Conservation (phyloP, 1,284 basidiomycete species). For the Caloboletus inedulis region DNA sequence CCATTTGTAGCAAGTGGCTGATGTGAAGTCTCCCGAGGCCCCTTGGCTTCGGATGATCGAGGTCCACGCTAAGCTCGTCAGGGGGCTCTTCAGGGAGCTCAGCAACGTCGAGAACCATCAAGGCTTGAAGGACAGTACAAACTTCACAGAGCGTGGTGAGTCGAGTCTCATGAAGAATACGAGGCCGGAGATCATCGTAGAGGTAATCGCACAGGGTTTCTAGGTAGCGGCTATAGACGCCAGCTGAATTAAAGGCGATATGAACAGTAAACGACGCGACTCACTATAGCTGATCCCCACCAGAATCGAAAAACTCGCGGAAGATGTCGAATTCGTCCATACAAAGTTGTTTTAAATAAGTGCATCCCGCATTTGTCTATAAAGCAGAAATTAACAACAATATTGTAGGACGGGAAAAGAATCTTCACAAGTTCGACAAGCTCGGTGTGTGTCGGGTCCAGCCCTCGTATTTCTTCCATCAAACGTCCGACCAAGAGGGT, state of each 20-base stretch:
- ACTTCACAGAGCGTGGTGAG: conserved; percentile 87
- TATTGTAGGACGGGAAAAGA: background rate
- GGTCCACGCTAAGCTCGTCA: conserved; percentile 42
- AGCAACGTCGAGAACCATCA: conserved; percentile 84
- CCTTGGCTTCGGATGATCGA: conserved; percentile 35
- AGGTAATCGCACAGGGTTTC: conserved; percentile 89
- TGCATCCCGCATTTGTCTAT: conserved; percentile 84
- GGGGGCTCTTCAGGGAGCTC: conserved; percentile 33
- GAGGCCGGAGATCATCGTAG: conserved; percentile 89
- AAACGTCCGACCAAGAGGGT: conserved; percentile 67
- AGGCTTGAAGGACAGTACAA: conserved; percentile 88
- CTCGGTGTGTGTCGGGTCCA: conserved; percentile 76
- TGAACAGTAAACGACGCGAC: conserved; percentile 32
- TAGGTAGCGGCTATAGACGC: conserved; percentile 65
- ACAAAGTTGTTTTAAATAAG: conserved; percentile 86
- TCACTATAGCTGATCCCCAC: conserved; percentile 82
- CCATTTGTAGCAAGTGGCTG: conserved; percentile 77
- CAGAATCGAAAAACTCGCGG: conserved; percentile 81
- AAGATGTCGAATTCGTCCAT: conserved; percentile 85
- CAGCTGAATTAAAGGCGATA: conserved; percentile 2
- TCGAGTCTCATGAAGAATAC: conserved; percentile 87
- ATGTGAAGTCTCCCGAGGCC: conserved; percentile 60
- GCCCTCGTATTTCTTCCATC: conserved; percentile 74
- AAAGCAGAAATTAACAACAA: conserved; percentile 2
- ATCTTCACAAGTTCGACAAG: conserved; percentile 77